Evolutionary conservation across 2,329 filamentous ascomycete species (phyloP).

Genomic region (Pyrenophora teres): DNA sequence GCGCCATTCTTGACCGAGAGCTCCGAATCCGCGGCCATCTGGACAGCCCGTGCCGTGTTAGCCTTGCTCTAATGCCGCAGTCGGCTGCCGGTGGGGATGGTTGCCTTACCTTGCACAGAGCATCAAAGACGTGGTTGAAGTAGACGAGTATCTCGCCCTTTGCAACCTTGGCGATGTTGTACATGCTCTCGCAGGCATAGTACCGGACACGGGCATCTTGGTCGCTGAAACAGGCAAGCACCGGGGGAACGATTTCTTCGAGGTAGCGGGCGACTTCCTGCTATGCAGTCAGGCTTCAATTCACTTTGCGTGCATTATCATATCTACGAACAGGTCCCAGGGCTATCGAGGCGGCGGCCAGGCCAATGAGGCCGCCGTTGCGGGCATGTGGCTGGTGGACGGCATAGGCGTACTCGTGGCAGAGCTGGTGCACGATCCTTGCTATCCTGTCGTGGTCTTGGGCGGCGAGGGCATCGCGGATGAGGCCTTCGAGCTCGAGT

Average conservation of each 20-base stretch:
- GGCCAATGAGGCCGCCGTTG: constrained; percentile 92
- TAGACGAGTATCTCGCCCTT: constrained; percentile 97
- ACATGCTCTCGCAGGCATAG: constrained; percentile 99
- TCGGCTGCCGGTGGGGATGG: not conserved
- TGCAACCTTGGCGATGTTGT: constrained; percentile 98
- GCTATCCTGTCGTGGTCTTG: constrained; percentile 81
- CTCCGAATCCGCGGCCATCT: constrained; percentile 95
- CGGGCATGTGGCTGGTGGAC: constrained; percentile 95
- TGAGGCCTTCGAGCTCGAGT: constrained; percentile 88
- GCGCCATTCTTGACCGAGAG: constrained; percentile 98
- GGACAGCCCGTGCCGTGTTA: constrained; percentile 23
- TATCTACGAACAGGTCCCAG: constrained; percentile 75
- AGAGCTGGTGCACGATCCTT: constrained; percentile 91
- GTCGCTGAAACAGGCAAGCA: constrained; percentile 95
- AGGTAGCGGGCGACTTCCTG: constrained; percentile 92
- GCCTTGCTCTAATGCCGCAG: constrained; percentile 1
- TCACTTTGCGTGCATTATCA: not conserved
- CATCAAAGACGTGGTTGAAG: constrained; percentile 98
- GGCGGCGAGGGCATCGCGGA: constrained; percentile 78
- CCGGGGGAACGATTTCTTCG: constrained; percentile 91
- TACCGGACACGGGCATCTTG: constrained; percentile 97
- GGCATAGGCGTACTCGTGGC: constrained; percentile 96
- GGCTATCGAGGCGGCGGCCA: constrained; percentile 94
- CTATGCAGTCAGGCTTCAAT: constrained; percentile 22
- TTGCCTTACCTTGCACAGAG: constrained; percentile 80